Percentiles rank a stretch among this genome's conserved stretches.
Evolutionary conservation across 2,329 filamentous ascomycete genomes (phyloP).

Genomic region (Penicillium sp.): DNA sequence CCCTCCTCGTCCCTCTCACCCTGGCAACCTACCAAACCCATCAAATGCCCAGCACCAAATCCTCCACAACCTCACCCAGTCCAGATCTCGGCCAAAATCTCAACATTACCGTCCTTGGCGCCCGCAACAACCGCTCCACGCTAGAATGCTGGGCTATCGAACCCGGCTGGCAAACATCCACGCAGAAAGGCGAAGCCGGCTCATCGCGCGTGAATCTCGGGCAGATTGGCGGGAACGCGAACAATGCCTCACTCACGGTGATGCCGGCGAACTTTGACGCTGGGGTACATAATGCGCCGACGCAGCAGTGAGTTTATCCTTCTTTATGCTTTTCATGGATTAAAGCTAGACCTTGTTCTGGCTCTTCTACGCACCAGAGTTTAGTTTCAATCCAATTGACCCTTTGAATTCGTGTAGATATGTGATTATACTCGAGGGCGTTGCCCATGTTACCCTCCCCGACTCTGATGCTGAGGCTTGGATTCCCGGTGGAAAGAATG

Average conservation of each 20-base stretch:
- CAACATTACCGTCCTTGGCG: slow-evolving; percentile 42
- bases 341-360: too few relatives aligned
- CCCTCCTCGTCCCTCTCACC: too few relatives aligned
- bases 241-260: slow-evolving; percentile 35
- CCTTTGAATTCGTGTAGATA: too few relatives aligned
- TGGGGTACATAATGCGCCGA: slow-evolving; percentile 42
- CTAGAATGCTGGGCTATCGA: slow-evolving; percentile 46
- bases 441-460: slow-evolving; percentile 41
- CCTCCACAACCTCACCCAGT: slow-evolving; percentile 5
- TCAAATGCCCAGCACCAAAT: slow-evolving; percentile 5
- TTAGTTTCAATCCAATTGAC: too few relatives aligned
- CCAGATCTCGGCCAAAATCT: slow-evolving; percentile 34
- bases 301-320: slow-evolving; percentile 34
- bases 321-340: slow-evolving; percentile 1
- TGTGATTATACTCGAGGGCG: slow-evolving; percentile 39
- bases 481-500: slow-evolving; percentile 39
- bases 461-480: slow-evolving; percentile 35
- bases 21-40: neutral
- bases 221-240: slow-evolving; percentile 11
- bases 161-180: slow-evolving; percentile 31
- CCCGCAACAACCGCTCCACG: slow-evolving; percentile 35
- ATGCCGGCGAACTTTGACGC: slow-evolving; percentile 38
- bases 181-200: slow-evolving; percentile 32
- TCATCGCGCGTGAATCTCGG: slow-evolving; percentile 31
- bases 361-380: too few relatives aligned